These are phyloP conservation scores for Guyanaporus albipodus DNA, from an alignment of 768 basidiomycete species.

Conservation along the genomic window DNA sequence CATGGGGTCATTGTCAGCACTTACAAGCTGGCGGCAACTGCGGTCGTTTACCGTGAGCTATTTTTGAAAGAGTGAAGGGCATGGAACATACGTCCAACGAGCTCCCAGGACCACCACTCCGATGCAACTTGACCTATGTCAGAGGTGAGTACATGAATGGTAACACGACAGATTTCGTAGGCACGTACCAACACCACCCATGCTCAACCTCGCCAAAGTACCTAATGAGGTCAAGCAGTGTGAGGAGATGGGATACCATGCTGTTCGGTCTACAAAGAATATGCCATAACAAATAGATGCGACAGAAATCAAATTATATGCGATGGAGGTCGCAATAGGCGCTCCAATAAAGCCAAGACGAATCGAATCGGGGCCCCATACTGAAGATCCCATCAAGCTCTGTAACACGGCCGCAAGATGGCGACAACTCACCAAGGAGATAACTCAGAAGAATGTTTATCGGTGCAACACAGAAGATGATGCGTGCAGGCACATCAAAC, in stretches of 20 bases:
- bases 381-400: constrained; percentile 59
- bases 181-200: constrained; percentile 69
- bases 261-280: constrained; percentile 61
- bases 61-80: background rate
- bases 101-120: constrained; percentile 99
- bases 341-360: constrained; percentile 90
- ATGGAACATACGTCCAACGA: constrained; percentile 46
- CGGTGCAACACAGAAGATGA: constrained; percentile 78
- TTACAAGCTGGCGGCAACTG: constrained; percentile 53
- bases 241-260: constrained; percentile 78
- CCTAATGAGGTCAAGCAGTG: constrained; percentile 65
- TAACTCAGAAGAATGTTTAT: constrained; percentile 83
- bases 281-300: constrained; percentile 60
- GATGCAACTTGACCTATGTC: constrained; percentile 66
- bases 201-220: constrained; percentile 66
- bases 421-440: constrained; percentile 55
- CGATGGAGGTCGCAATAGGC: constrained; percentile 82
- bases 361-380: constrained; percentile 82
- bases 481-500: constrained; percentile 81
- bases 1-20: constrained; percentile 7
- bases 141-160: background rate
- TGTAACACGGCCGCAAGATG: background rate
- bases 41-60: constrained; percentile 2
- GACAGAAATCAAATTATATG: constrained; percentile 76
- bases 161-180: background rate